Evolutionary conservation across 1,284 basidiomycete species (phyloP).

Genomic region (Earliella scabrosa): DNA sequence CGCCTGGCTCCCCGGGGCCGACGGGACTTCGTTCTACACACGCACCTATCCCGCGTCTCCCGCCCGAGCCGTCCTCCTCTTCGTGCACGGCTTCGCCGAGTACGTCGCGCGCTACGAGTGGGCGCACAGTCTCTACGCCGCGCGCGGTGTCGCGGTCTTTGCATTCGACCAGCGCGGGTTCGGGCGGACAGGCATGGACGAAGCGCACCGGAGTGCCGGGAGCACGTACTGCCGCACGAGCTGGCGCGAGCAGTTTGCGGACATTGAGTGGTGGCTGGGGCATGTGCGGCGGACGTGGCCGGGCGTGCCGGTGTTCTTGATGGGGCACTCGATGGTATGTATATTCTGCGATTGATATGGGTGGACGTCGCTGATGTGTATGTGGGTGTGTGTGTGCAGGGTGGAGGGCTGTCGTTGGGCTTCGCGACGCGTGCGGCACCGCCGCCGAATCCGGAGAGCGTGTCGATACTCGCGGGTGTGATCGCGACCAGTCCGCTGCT

Average conservation of each 20-base stretch:
- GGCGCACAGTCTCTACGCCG: slow-evolving; percentile 64
- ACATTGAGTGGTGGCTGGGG: slow-evolving; percentile 69
- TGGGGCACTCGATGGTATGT: slow-evolving; percentile 84
- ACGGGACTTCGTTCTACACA: slow-evolving; percentile 48
- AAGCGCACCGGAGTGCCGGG: slow-evolving; percentile 36
- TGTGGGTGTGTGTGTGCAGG: slow-evolving; percentile 43
- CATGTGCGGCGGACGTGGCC: slow-evolving; percentile 51
- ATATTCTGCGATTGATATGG: background rate
- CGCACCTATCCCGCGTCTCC: slow-evolving; percentile 43
- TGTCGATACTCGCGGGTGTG: slow-evolving; percentile 62
- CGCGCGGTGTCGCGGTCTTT: slow-evolving; percentile 67
- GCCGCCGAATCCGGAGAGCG: slow-evolving; percentile 41
- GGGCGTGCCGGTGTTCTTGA: slow-evolving; percentile 67
- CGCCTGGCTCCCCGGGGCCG: slow-evolving; percentile 43
- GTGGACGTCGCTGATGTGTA: background rate
- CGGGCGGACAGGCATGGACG: slow-evolving; percentile 63
- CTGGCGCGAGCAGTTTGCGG: slow-evolving; percentile 68
- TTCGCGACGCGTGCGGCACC: slow-evolving; percentile 52
- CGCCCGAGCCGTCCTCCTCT: slow-evolving; percentile 71
- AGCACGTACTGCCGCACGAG: slow-evolving; percentile 71
- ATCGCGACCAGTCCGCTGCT: slow-evolving; percentile 74
- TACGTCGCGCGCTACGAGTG: slow-evolving; percentile 76
- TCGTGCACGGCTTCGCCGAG: slow-evolving; percentile 86
- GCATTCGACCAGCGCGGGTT: slow-evolving; percentile 89
- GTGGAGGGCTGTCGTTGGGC: slow-evolving; percentile 67